Conservation (phyloP, 495 filamentous ascomycete species). For the Filosporella fistucella region DNA sequence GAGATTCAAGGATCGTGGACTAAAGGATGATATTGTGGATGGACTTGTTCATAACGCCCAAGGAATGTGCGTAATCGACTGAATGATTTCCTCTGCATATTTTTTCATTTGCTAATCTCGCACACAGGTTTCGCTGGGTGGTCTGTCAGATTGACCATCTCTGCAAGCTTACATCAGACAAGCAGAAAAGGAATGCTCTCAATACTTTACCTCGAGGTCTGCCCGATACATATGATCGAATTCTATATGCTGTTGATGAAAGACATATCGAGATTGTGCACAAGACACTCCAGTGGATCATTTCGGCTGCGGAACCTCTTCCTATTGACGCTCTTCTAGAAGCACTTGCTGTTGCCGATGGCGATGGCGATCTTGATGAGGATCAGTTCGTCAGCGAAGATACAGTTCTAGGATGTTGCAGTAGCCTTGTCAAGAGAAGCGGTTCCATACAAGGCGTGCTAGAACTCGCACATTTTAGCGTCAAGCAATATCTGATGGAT, state of each 20-base stretch:
- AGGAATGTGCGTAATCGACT: conserved; percentile 1
- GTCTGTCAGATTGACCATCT: not conserved
- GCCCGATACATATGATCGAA: not conserved
- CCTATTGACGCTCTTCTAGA: not conserved
- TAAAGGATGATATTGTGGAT: not conserved
- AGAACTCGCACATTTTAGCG: not conserved
- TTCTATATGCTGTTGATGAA: not conserved
- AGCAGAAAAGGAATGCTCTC: not conserved
- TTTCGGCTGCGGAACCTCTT: not conserved
- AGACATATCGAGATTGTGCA: not conserved
- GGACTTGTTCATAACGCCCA: not conserved
- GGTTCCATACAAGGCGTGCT: not conserved
- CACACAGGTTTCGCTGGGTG: not conserved
- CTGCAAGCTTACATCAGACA: not conserved
- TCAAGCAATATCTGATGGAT: not conserved
- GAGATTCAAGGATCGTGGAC: not conserved
- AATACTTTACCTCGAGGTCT: not conserved
- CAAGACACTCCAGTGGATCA: conserved; percentile 1
- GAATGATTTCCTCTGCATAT: not conserved
- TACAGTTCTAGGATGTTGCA: not conserved
- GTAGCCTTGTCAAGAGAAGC: not conserved
- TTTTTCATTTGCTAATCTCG: not conserved
- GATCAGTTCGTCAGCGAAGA: not conserved
- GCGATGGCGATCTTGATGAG: not conserved
- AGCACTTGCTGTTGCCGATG: not conserved